These are phyloP conservation scores for Tylopilus sp. DNA, from an alignment of 1,284 basidiomycete genomes.

Conservation along the genomic window DNA sequence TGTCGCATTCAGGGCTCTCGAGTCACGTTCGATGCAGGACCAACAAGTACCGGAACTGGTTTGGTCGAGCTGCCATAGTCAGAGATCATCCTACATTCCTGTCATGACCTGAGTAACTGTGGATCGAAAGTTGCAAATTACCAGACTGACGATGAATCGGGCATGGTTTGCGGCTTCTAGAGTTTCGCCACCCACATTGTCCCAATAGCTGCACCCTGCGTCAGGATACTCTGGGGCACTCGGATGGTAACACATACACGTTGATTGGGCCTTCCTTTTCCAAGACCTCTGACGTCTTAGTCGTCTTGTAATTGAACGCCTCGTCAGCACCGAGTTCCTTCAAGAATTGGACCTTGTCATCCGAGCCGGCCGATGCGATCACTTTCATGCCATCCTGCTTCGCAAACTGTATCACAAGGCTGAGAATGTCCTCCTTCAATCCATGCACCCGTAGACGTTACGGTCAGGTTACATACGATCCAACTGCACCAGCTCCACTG, in stretches of 20 bases:
- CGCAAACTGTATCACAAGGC: constrained; percentile 32
- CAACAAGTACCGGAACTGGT: constrained; percentile 4
- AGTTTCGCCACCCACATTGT: constrained; percentile 61
- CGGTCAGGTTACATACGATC: constrained; percentile 13
- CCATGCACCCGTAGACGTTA: not conserved
- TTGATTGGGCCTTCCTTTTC: constrained; percentile 23
- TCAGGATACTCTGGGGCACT: not conserved
- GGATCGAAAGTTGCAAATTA: not conserved
- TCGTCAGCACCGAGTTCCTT: constrained; percentile 37
- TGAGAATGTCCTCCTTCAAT: constrained; percentile 1
- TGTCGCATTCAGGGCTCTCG: not conserved
- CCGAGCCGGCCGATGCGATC: constrained; percentile 38
- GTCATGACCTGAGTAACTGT: not conserved
- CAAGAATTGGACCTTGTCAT: constrained; percentile 39
- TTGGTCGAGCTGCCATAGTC: not conserved
- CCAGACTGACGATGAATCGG: constrained; percentile 37
- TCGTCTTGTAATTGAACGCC: constrained; percentile 38
- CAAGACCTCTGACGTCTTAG: constrained; percentile 26
- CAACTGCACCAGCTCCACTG: constrained; percentile 20
- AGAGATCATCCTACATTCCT: constrained; percentile 23
- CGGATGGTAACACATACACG: constrained; percentile 7
- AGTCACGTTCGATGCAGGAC: not conserved
- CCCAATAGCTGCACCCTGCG: constrained; percentile 31
- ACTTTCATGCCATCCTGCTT: constrained; percentile 38
- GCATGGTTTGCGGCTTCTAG: constrained; percentile 54